Base-by-base conservation (phyloP, 768 basidiomycete genomes). In the Auricularia sp. region DNA sequence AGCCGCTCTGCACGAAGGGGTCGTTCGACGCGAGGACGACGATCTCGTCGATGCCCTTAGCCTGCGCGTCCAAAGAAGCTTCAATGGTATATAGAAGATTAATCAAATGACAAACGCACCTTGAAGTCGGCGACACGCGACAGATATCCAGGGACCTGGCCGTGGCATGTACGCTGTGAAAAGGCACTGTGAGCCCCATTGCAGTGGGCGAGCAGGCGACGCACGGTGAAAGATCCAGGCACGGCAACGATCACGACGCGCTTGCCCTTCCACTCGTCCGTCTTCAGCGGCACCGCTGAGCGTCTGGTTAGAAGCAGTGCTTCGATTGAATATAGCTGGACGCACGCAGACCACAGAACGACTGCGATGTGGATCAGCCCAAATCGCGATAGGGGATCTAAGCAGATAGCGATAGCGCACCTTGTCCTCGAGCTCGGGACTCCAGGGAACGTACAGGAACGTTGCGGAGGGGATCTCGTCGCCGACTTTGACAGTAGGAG, bases 181-280 rank as follows among this genome's bases (percentile, higher is more conserved):
- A 29, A 11, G 21, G 54, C 54, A 10, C 29, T 29, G 29, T 29
- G 29, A 29, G 29, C 29, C 29, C 29, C 29, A 10, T 56, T 3
- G 10, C 14, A 56, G n/a, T 0, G 12, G 54, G 0, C 11, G n/a
- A 12, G 36, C 0, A 1, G 16, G 33, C 14, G 29, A 66, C 85
- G 66, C 67, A 90, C 89, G 16, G 89, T 89, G 77, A 91, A 90
- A 16, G 89, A 88, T 58, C 90, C 90, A 16, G 90, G 90, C 36
- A 91, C 88, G 64, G 87, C 79, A 72, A 92, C 81, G 62, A 91
- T 71, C 42, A 91, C 86, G 62, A 92, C 87, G 72, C 87, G 88
- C 79, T 92, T 92, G 71, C 85, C 86, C 73, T 86, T 87, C 87
- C 87, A 91, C 61, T 82, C 79, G 65, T 84, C 77, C 34, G 83